These are phyloP conservation scores for Ceratocystis destructans DNA, from an alignment of 2,329 filamentous ascomycete species.

Conservation along the genomic window DNA sequence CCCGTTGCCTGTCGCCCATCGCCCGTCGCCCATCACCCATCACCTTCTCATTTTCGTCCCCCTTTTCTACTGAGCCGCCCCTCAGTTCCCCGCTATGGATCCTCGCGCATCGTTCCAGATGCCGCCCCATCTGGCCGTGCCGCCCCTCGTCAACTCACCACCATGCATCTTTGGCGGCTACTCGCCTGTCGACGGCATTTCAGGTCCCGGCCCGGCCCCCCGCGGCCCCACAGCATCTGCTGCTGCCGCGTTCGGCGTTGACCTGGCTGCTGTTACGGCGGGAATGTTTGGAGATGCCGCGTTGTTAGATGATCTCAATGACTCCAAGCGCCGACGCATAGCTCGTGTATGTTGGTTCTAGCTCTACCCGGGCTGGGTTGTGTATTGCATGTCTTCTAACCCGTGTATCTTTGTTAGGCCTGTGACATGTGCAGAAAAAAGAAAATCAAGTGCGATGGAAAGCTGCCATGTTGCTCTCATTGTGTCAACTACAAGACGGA, in stretches of 20 bases:
- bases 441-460: constrained; percentile 97
- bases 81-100: constrained; percentile 31
- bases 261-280: constrained; percentile 37
- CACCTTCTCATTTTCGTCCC: neutral
- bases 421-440: constrained; percentile 96
- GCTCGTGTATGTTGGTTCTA: constrained; percentile 47
- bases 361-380: neutral
- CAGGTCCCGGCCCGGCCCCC: constrained; percentile 22
- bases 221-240: constrained; percentile 26
- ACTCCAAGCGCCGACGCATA: constrained; percentile 79
- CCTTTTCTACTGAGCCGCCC: neutral
- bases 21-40: neutral
- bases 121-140: constrained; percentile 37
- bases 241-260: constrained; percentile 36
- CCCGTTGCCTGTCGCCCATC: neutral
- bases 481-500: constrained; percentile 97
- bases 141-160: constrained; percentile 50
- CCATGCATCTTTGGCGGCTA: constrained; percentile 58
- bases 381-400: neutral
- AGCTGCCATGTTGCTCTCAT: constrained; percentile 85
- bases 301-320: constrained; percentile 53
- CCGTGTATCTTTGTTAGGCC: constrained; percentile 38
- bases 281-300: constrained; percentile 46
- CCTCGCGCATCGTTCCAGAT: constrained; percentile 43
- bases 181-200: constrained; percentile 40